Conservation (phyloP, 306 rosid genomes). For the Phaseolus lunatus region DNA sequence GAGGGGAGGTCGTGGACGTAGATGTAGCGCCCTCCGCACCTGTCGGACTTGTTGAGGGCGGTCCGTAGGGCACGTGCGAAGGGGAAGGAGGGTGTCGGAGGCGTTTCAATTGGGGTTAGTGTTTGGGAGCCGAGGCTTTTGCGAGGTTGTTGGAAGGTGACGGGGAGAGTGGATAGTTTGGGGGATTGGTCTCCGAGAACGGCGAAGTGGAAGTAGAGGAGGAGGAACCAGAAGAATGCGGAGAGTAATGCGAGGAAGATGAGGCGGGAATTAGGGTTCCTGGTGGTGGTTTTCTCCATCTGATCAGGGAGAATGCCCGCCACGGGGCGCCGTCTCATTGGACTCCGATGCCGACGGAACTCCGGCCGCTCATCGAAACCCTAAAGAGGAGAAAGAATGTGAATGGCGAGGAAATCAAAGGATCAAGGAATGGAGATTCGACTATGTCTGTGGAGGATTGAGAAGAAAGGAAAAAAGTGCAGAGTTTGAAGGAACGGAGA, state of each 20-base stretch:
- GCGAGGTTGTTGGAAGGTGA: constrained; percentile 17
- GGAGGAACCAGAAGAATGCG: constrained; percentile 80
- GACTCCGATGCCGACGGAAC: constrained; percentile 46
- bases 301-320: constrained; percentile 58
- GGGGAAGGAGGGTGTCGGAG: constrained; percentile 40
- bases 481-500: background rate
- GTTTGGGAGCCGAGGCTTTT: background rate
- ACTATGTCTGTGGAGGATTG: background rate
- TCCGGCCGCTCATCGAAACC: background rate
- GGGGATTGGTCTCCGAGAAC: constrained; percentile 63
- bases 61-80: constrained; percentile 71
- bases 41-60: constrained; percentile 74
- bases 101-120: background rate
- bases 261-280: constrained; percentile 64
- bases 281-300: constrained; percentile 74
- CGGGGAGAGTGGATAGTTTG: constrained; percentile 32
- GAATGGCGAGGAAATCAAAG: background rate
- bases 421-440: background rate
- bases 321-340: constrained; percentile 89
- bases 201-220: constrained; percentile 80
- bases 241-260: constrained; percentile 74
- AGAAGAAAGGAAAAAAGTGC: background rate
- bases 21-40: constrained; percentile 85
- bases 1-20: constrained; percentile 93
- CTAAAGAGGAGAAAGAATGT: background rate